Conservation (phyloP, 208 protist species). For the Porcisia hertigi region DNA sequence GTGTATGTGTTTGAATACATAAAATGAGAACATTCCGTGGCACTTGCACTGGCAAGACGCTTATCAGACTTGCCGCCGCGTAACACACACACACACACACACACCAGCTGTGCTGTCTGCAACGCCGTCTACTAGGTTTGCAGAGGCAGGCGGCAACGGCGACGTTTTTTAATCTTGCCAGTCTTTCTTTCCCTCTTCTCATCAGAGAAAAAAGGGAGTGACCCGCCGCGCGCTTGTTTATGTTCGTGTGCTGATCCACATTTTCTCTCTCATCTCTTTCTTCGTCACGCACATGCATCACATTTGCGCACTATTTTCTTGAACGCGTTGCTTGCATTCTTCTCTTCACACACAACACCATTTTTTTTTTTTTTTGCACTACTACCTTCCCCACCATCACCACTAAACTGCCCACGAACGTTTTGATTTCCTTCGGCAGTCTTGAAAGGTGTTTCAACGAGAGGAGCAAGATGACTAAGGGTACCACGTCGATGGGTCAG, state of each 20-base stretch:
- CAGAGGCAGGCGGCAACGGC: background rate
- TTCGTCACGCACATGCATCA: background rate
- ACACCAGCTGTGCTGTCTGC: background rate
- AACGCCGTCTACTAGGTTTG: background rate
- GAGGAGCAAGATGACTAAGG: constrained; percentile 69
- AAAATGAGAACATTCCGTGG: background rate
- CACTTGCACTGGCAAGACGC: background rate
- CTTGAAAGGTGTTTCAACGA: background rate
- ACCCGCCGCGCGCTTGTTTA: background rate
- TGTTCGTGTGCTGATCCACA: background rate
- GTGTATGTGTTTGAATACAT: no score
- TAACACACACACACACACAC: background rate
- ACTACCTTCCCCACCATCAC: background rate
- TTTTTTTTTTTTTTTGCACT: background rate
- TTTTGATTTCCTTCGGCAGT: background rate
- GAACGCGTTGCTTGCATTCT: background rate
- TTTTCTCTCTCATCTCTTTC: constrained; percentile 3
- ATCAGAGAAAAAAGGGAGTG: no score
- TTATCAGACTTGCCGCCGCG: no score
- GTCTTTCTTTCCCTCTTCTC: background rate
- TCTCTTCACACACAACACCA: background rate
- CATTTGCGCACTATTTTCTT: background rate
- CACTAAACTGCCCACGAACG: background rate
- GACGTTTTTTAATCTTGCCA: background rate
- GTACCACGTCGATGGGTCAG: constrained; percentile 88